phyloP scores from a whole-genome alignment of 306 rosid species.

The Inga leiocalycina region DNA sequence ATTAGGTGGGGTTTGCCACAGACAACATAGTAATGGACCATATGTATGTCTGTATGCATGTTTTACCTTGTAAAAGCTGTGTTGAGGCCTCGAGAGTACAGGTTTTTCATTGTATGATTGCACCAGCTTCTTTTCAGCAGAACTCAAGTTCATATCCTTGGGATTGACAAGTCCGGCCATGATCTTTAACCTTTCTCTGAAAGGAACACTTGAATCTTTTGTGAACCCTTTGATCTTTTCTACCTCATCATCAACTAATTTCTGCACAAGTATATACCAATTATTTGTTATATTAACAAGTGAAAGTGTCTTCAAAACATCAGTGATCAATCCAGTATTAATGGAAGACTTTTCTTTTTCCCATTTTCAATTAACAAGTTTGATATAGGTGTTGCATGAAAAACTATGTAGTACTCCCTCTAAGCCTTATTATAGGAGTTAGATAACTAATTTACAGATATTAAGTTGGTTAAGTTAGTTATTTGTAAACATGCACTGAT shows the following conservation, averaged over 20 bases:
- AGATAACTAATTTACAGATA: no score
- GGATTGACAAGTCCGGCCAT: slow-evolving; percentile 88
- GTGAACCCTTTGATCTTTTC: slow-evolving; percentile 90
- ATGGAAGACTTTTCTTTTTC: neutral
- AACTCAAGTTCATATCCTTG: slow-evolving; percentile 79
- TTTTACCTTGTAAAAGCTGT: slow-evolving; percentile 73
- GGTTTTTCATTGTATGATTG: slow-evolving; percentile 87
- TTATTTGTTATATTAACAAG: neutral
- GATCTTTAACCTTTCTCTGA: slow-evolving; percentile 89
- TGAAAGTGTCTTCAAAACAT: neutral
- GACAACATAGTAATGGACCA: neutral
- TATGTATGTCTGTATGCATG: neutral
- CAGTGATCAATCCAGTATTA: neutral
- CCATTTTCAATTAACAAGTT: neutral
- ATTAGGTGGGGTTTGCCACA: no score
- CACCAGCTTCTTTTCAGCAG: slow-evolving; percentile 81
- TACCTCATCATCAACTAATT: slow-evolving; percentile 79
- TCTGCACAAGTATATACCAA: slow-evolving; percentile 43
- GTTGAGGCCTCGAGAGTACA: slow-evolving; percentile 95
- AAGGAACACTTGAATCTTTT: slow-evolving; percentile 71
- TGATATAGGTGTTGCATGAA: neutral
- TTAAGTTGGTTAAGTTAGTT: no score
- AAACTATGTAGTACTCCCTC: neutral
- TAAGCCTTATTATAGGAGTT: neutral
- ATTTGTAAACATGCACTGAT: no score